Percentiles rank a stretch among this genome's conserved stretches.
Evolutionary conservation across 768 basidiomycete species (phyloP).

Genomic region (Mycena pura): DNA sequence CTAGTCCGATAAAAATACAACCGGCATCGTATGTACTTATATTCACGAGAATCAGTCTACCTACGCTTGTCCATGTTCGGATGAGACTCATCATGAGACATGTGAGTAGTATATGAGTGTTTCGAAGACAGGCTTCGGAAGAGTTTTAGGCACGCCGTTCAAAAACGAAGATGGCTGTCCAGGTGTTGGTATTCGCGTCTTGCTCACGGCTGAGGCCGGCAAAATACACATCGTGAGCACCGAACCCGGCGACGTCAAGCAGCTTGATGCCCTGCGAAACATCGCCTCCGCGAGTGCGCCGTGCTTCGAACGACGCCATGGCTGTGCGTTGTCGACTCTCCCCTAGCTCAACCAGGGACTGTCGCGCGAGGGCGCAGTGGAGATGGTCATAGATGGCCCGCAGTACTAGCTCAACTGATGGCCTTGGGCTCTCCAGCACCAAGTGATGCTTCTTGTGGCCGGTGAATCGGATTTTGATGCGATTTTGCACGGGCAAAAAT

Average conservation of each 20-base stretch:
- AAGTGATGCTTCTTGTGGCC: neutral
- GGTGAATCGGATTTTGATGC: conserved; percentile 15
- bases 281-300: neutral
- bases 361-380: neutral
- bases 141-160: neutral
- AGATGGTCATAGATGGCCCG: conserved; percentile 13
- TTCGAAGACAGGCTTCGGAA: too few relatives aligned
- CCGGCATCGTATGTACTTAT: neutral
- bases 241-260: conserved; percentile 19
- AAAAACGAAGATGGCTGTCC: neutral
- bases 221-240: neutral
- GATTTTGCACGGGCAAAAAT: conserved; percentile 1
- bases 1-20: neutral
- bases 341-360: neutral
- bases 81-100: neutral
- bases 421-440: neutral
- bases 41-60: neutral
- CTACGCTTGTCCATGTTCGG: neutral
- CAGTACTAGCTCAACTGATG: conserved; percentile 7
- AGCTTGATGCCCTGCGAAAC: neutral
- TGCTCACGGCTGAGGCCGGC: conserved; percentile 12
- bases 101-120: neutral
- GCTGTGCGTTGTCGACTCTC: neutral
- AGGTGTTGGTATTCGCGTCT: neutral
- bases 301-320: neutral